Percentiles rank a stretch among this genome's conserved stretches.
phyloP scores from a whole-genome alignment of 2,329 filamentous ascomycete species.

The Fusarium continuum region DNA sequence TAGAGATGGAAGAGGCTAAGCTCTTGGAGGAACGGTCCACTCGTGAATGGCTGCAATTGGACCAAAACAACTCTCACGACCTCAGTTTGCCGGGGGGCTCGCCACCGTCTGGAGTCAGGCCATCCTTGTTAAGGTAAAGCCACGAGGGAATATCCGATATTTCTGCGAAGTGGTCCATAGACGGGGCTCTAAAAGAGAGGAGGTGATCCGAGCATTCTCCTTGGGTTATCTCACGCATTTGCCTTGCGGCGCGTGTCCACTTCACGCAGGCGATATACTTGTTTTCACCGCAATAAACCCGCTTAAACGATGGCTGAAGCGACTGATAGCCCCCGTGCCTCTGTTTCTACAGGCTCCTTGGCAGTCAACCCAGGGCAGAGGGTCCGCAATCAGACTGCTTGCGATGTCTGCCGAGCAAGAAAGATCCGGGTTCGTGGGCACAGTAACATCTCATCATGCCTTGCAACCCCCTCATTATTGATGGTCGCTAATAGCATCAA shows the following conservation, averaged over 20 bases:
- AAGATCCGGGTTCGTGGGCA: slow-evolving; percentile 33
- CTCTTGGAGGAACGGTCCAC: neutral
- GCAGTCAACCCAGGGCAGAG: neutral
- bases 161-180: slow-evolving; percentile 30
- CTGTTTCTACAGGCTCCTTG: neutral
- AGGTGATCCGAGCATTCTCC: slow-evolving; percentile 39
- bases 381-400: slow-evolving; percentile 35
- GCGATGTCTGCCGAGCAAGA: slow-evolving; percentile 38
- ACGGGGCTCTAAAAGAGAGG: neutral
- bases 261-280: neutral
- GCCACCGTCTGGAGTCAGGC: neutral
- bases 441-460: neutral
- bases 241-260: neutral
- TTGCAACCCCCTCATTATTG: neutral
- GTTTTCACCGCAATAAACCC: neutral
- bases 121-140: neutral
- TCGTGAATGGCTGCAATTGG: neutral
- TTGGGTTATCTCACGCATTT: neutral
- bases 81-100: neutral
- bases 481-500: neutral
- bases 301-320: neutral
- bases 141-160: slow-evolving; percentile 28
- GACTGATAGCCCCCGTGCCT: neutral
- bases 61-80: neutral
- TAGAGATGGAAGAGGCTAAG: slow-evolving; percentile 5